These are phyloP conservation scores for Tulasnella sp. DNA, from an alignment of 768 basidiomycete genomes.

Conservation along the genomic window DNA sequence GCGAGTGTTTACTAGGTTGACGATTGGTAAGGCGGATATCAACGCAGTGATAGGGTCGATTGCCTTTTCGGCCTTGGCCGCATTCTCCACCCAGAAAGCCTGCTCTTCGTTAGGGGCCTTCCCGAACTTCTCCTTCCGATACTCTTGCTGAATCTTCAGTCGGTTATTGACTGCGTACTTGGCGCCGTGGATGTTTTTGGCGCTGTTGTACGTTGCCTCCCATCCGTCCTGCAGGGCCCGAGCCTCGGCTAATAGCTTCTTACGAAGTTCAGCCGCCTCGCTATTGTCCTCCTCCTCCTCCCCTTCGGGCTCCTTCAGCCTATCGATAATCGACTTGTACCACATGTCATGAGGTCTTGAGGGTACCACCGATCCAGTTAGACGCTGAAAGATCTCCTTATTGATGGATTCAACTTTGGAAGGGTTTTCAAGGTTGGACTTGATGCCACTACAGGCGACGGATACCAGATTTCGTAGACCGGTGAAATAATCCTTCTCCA, in stretches of 20 bases:
- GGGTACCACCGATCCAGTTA: background rate
- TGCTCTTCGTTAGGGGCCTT: background rate
- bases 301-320: too few relatives aligned
- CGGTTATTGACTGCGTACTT: background rate
- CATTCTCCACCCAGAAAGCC: background rate
- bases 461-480: background rate
- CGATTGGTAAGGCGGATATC: too few relatives aligned
- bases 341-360: background rate
- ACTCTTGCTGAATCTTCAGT: background rate
- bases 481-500: background rate
- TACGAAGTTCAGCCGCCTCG: too few relatives aligned
- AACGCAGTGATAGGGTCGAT: background rate
- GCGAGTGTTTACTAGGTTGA: too few relatives aligned
- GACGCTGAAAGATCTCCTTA: background rate
- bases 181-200: too few relatives aligned
- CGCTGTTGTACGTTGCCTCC: too few relatives aligned
- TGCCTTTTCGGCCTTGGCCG: background rate
- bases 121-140: background rate
- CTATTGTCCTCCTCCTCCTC: too few relatives aligned
- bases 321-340: background rate
- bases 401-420: background rate
- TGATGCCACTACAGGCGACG: background rate
- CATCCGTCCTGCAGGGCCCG: too few relatives aligned
- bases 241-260: too few relatives aligned
- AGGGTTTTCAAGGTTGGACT: background rate